A percentile compares a stretch with the other conserved stretches of the same genome.
These are phyloP conservation scores for Rhododendron vialii DNA, from an alignment of 148 eudicot genomes.

Conservation along the genomic window DNA sequence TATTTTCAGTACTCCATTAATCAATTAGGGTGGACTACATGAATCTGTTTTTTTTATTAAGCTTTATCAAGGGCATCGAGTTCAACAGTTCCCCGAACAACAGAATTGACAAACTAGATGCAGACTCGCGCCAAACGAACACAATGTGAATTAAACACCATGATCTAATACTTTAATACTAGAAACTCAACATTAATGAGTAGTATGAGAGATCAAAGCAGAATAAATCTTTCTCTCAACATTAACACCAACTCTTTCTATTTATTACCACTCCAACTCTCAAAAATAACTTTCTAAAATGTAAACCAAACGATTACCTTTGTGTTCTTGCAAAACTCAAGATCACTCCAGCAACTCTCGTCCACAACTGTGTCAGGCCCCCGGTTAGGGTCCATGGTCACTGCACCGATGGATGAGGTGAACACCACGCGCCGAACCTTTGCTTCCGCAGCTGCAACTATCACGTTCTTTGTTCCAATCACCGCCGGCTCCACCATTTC, in stretches of 20 bases:
- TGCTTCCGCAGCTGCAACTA: constrained; percentile 71
- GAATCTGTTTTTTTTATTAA: too few relatives aligned
- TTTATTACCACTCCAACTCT: too few relatives aligned
- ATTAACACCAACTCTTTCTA: too few relatives aligned
- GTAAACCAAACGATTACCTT: too few relatives aligned
- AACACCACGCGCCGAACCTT: constrained; percentile 84
- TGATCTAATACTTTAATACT: too few relatives aligned
- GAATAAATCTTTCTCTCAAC: too few relatives aligned
- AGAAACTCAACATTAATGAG: too few relatives aligned
- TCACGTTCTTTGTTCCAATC: constrained; percentile 71
- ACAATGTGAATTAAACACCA: too few relatives aligned
- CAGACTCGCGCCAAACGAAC: too few relatives aligned
- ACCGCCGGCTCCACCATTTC: constrained; percentile 99
- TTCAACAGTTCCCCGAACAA: not conserved
- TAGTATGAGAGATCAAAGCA: not conserved
- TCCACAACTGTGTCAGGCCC: constrained; percentile 71
- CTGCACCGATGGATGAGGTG: constrained; percentile 91
- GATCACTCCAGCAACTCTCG: constrained; percentile 95
- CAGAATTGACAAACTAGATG: not conserved
- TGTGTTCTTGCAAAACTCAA: constrained; percentile 87
- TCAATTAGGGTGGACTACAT: too few relatives aligned
- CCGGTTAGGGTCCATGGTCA: constrained; percentile 87
- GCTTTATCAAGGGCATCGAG: too few relatives aligned
- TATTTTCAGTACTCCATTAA: not conserved
- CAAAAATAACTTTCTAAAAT: too few relatives aligned